Evolutionary conservation across 768 basidiomycete genomes (phyloP), one percentile per base, ranked within the genome.

Genomic region (Tylopilus balloui): DNA sequence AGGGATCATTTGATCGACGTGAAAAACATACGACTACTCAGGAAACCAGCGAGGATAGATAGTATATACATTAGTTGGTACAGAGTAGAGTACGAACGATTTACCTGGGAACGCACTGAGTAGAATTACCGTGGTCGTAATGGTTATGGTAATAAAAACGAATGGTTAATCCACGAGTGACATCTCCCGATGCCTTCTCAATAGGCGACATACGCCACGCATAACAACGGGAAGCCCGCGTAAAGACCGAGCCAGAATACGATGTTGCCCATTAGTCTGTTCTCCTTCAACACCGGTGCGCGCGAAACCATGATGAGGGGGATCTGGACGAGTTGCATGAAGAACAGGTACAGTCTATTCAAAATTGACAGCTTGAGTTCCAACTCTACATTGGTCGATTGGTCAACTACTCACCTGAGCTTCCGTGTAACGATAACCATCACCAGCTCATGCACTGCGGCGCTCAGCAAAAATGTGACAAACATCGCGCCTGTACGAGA

Each of bases 341-440:
- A 69, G 69, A 96, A 95, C 15, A 96, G 74, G 64, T 95, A 96
- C 70, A 92, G 78, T 60, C 94, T 88, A 31, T 38, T 15, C 23
- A 3, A 32, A 13, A 13, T 14, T 15, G 27, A 15, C 17, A 15
- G 12, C 10, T 23, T 5, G 20, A 17, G 21, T 23, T 37, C 12
- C 24, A 24, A 24, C 23, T 32, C 10, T 6, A 39, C 12, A n/a
- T 17, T 0, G 31, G 7, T 8, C n/a, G n/a, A 19, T 4, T 36
- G 19, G n/a, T 12, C 8, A 20, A 45, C 7, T 1, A 66, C 82
- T 24, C 53, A 86, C 88, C 88, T 74, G 50, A 98, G 77, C 74
- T 99, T 99, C 62, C 87, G 81, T 19, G 91, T 93, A 13, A 97
- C 95, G 46, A 98, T 78, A 3, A 85, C 82, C 96, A 99, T 99